Evolutionary conservation across 495 filamentous ascomycete species (phyloP), one percentile per base, ranked within the genome.

Genomic region (Podospora pseudopauciseta): DNA sequence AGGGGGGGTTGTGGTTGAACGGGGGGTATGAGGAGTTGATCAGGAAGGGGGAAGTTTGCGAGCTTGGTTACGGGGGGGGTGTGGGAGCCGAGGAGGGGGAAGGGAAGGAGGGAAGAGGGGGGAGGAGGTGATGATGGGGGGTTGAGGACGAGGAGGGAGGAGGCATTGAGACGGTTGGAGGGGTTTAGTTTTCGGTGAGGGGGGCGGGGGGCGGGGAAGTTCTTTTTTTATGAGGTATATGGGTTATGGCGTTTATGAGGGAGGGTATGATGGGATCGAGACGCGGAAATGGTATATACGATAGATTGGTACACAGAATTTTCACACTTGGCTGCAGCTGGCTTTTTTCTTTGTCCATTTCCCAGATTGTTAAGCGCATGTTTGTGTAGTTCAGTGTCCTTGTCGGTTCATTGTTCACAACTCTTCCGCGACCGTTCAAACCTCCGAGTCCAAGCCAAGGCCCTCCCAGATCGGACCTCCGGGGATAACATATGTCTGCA

Each of bases 1-100:
- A 92, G 39, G 76, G 84, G 92, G 92, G 3, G 65, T 71, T 19
- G 85, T 92, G 4, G 87, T 90, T 0, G 92, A 95, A 71, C 77
- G 83, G 55, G 92, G 63, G 75, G 5, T 93, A 88, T 75, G 73
- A 83, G 19, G 82, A 83, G 65, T 73, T 95, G 73, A 64, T 80
- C 0, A 64, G 23, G 54, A 73, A 23, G 62, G 73, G 69, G 78
- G 0, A 70, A 69, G 68, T 81, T 83, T 67, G 70, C 72, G 2
- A 73, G 68, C 60, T 69, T 82, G 13, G 70, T 82, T 34, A 76
- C 74, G 20, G 79, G 74, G 26, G 79, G 76, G 27, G 49, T 71
- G 5, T 79, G 79, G 30, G 15, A 20, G 28, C 0, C 0, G 20
- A 62, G 53, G 20, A 63, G 63, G 53, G 39, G 55, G 34, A 65